Evolutionary conservation across 768 basidiomycete genomes (phyloP), one percentile per base, ranked within the genome.

Genomic region (Mycena chlorophos): DNA sequence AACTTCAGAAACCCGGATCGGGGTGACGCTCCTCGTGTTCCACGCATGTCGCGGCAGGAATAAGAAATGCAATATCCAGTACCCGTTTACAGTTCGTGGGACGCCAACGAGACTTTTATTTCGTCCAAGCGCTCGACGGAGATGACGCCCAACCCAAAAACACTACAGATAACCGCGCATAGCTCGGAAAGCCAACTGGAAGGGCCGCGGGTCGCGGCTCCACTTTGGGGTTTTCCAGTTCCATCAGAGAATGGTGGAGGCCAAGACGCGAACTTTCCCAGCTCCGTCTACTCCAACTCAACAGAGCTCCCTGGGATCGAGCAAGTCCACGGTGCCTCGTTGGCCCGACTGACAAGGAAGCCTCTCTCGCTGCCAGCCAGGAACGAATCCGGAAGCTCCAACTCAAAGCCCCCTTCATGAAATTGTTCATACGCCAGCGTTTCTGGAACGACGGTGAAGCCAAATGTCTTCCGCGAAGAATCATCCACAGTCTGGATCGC

Each of bases 311-410:
- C 79, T 0, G 75, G 70, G 31, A 74, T 66, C 10, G 66, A 68
- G 58, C 79, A 80, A 50, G 64, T 75, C 80, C 80, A 81, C 6
- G 68, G 47, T 26, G 61, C 40, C 48, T 75, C 67, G 22, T 56
- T 50, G 14, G 54, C 38, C 6, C 66, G 65, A 22, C 66, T 66
- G 17, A 77, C 62, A 17, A 81, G 60, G 56, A 83, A 78, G 8
- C 83, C 83, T 52, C 82, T 82, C 65, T 84, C 84, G 50, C 80
- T 84, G 12, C 73, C 72, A 2, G 73, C 78, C n/a, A 79, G 48
- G 43, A 85, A 84, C 0, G 61, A 59, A 19, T 72, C 62, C 6
- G 45, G 45, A 5, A 46, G 25, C 45, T 46, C 45, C 26, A 46
- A 30, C n/a, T 42, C 22, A 26, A n/a, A 23, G 13, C 26, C 42